phyloP scores from a whole-genome alignment of 2,329 filamentous ascomycete genomes.

The Pseudohalonectria lignicola region DNA sequence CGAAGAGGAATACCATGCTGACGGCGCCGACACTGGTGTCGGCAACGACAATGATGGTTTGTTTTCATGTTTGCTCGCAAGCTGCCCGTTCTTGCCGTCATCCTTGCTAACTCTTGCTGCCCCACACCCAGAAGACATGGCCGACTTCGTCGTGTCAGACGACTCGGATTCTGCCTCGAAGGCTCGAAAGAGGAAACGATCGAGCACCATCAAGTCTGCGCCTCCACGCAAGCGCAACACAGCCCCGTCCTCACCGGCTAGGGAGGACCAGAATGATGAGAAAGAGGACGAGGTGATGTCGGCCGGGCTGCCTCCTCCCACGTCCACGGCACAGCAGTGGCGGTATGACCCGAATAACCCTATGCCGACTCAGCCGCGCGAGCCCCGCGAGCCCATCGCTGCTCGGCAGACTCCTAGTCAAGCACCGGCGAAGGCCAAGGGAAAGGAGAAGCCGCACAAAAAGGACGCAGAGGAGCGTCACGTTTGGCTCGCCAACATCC shows the following conservation, averaged over 20 bases:
- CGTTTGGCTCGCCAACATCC: constrained; percentile 76
- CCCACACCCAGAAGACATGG: constrained; percentile 52
- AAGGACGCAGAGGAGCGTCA: constrained; percentile 81
- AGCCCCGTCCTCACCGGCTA: constrained; percentile 29
- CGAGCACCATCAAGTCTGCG: constrained; percentile 30
- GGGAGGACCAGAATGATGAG: constrained; percentile 21
- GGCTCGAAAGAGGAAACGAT: constrained; percentile 70
- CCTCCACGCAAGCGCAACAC: constrained; percentile 53
- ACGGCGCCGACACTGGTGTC: constrained; percentile 45
- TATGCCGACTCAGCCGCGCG: constrained; percentile 15
- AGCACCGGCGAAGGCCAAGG: constrained; percentile 19
- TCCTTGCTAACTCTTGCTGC: no score
- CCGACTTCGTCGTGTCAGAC: constrained; percentile 79
- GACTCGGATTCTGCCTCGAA: constrained; percentile 61
- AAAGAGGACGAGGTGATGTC: constrained; percentile 44
- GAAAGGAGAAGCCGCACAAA: constrained; percentile 40
- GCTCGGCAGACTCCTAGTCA: constrained; percentile 11
- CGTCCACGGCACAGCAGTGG: constrained; percentile 77
- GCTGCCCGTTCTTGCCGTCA: no score
- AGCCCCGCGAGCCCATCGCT: no score
- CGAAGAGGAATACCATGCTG: constrained; percentile 62
- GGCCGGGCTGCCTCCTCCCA: constrained; percentile 44
- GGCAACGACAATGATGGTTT: constrained; percentile 53
- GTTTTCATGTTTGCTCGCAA: constrained; percentile 1
- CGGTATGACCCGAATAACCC: constrained; percentile 44